Evolutionary conservation across 1,139 yeast species (phyloP), one percentile per base, ranked within the genome.

Genomic region (Debaryomyces robertsiae): DNA sequence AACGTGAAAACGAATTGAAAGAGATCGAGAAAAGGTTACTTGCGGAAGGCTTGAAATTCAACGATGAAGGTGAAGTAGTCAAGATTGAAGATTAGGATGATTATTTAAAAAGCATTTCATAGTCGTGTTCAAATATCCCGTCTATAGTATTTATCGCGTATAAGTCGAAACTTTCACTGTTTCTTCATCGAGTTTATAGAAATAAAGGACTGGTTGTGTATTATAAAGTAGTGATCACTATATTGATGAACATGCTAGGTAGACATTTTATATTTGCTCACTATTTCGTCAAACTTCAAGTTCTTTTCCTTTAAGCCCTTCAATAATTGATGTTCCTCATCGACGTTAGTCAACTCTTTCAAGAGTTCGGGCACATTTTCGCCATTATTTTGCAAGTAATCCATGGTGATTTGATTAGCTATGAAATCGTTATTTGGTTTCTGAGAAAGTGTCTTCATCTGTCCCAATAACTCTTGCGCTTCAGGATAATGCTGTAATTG

Each of bases 1-100:
- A 89, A 43, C 81, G 97, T 58, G 98, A 93, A 64, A 81, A 83
- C 52, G 98, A 93, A 60, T 77, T 93, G 57, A 80, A 79, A 53
- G 91, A 84, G 47, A 84, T 88, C 53, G 96, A 89, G 59, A 84
- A 81, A 54, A 73, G 93, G 52, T 73, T 86, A 50, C 77, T 82
- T 47, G 77, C 73, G 30, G 88, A 81, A 52, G 77, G 77, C 3
- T 63, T 72, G 54, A 65, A 65, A 48, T 63, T 69, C 48, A 63
- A 66, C 46, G 75, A 71, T 27, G 61, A 67, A 19, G 74, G 73
- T 19, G 77, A 71, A 31, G 61, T 69, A 15, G 71, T 71, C 30
- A 65, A 68, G 52, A 48, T 60, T 25, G 61, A 50, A 17, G 46
- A 42, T 13, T 45, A 50, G 32, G n/a, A 25, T 24, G 17, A 16